Evolutionary conservation across 75 land plant species (phyloP), one percentile per base, ranked within the genome.

Genomic region (Pinus taeda): DNA sequence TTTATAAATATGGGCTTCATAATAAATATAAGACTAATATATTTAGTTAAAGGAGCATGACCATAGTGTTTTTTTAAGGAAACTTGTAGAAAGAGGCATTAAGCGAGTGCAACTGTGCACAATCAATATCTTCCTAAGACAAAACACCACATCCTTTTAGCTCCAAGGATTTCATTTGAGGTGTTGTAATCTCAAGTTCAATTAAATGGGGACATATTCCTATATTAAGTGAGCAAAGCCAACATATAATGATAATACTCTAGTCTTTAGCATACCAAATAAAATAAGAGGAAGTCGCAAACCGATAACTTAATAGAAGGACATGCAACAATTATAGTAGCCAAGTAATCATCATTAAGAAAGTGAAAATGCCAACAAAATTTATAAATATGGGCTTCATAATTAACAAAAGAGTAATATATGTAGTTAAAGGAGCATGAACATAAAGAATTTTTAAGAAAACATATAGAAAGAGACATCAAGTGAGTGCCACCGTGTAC

Each of bases 401-500:
- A 15, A 65, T 63, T 12, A 3, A 66, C 20, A 66, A 66, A 66
- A 15, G 17, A 15, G 42, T n/a, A 37, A 37, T 65, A 30, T 7
- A 72, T 36, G 42, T 53, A 30, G 29, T 15, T 24, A 22, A 45
- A 53, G 39, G 57, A 60, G 3, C 49, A 4, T 7, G 66, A 14
- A 6, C 26, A 57, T 6, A 55, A 29, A 74, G 24, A 79, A 73
- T 17, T 66, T 26, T 12, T 17, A 69, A 20, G 57, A 49, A 29
- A 15, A 94, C 99, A 95, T 90, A 92, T 98, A 97, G 70, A 95
- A 97, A 15, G 99, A 97, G 69, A 98, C 99, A 83, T 97, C 99
- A 36, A 97, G 76, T 17, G 98, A 92, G 57, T 82, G 81, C 55
- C 94, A 81, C 17, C 57, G 57, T 58, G 97, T 98, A 78, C 98